Evolutionary conservation across 1,139 yeast genomes (phyloP).

Genomic region (Kodamaea sp.): DNA sequence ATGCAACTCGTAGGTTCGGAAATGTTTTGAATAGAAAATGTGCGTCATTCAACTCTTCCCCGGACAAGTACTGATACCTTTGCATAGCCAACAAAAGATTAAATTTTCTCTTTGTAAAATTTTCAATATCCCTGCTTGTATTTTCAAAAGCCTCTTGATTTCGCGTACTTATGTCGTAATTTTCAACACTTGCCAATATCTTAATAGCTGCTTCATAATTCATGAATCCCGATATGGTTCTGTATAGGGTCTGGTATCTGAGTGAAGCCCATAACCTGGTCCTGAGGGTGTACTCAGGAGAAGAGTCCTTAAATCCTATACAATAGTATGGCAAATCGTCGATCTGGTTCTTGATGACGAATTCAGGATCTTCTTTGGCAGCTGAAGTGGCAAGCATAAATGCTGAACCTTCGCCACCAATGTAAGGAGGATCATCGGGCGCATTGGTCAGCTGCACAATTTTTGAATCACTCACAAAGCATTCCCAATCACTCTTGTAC

Average conservation of each 20-base stretch:
- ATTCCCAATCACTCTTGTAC: slow-evolving; percentile 99
- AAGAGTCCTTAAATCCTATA: slow-evolving; percentile 67
- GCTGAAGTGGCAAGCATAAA: background rate
- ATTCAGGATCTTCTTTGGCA: slow-evolving; percentile 13
- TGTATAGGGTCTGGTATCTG: slow-evolving; percentile 54
- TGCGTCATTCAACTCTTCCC: slow-evolving; percentile 55
- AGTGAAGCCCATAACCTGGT: slow-evolving; percentile 62
- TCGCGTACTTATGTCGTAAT: slow-evolving; percentile 4
- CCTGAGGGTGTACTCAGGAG: slow-evolving; percentile 53
- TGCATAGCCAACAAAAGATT: slow-evolving; percentile 74
- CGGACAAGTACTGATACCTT: slow-evolving; percentile 50
- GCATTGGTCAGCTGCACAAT: slow-evolving; percentile 39
- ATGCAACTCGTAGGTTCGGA: slow-evolving; percentile 63
- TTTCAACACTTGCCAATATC: slow-evolving; percentile 48
- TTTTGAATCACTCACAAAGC: slow-evolving; percentile 97
- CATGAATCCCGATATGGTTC: slow-evolving; percentile 60
- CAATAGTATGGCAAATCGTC: slow-evolving; percentile 69
- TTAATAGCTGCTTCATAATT: slow-evolving; percentile 56
- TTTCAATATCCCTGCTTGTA: background rate
- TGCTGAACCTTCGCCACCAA: background rate
- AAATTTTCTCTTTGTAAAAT: slow-evolving; percentile 63
- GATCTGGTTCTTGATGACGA: slow-evolving; percentile 36
- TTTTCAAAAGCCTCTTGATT: background rate
- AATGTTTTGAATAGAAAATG: slow-evolving; percentile 59
- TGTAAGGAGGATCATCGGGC: background rate